Evolutionary conservation across 75 land plant genomes (phyloP), one percentile per base, ranked within the genome.

Genomic region (Cupressus sempervirens): DNA sequence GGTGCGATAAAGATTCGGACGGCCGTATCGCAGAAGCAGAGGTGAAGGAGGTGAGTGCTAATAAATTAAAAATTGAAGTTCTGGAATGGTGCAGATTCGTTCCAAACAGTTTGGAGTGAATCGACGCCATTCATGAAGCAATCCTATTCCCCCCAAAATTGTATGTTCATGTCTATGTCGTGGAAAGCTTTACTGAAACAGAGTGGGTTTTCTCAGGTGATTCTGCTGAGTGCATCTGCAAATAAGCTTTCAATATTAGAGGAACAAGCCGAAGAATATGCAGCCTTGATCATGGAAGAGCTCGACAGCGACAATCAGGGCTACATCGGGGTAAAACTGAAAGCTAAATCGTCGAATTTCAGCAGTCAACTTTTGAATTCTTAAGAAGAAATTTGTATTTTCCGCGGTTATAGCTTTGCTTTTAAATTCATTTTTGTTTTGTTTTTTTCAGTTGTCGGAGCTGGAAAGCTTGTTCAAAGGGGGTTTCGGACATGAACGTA

Each of bases 1-100:
- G 88, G 29, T 87, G 88, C 73, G 88, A 87, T 81, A 87, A 85
- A 23, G 88, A 87, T 87, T 73, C 74, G 26, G 88, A 87, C 32
- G 88, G 88, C 12, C 88, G 87, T 32, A 87, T 87, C 26, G 34
- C 58, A 13, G 80, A 85, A 50, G 56, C 73, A 8, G 88, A 87
- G 53, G 87, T 87, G 18, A 87, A 74, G 58, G 88, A 87, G 87
- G 91, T 90, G 74, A 88, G 88, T 85, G 26, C 5, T 23, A 32
- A 0, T 11, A 50, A 9, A 2, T 11, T 10, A 50, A 50, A 50
- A 11, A 12, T 50, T 50, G 1, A 50, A 50, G 13, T 2, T 12
- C 10, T 50, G 52, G 13, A 50, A 50, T 11, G 52, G 52, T 50
- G 52, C 52, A 14, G 84, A 62, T 29, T 36, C 46, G 54, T 45